These are phyloP conservation scores for Gossypium herbaceum DNA, from an alignment of 345 rosid genomes.

Conservation along the genomic window DNA sequence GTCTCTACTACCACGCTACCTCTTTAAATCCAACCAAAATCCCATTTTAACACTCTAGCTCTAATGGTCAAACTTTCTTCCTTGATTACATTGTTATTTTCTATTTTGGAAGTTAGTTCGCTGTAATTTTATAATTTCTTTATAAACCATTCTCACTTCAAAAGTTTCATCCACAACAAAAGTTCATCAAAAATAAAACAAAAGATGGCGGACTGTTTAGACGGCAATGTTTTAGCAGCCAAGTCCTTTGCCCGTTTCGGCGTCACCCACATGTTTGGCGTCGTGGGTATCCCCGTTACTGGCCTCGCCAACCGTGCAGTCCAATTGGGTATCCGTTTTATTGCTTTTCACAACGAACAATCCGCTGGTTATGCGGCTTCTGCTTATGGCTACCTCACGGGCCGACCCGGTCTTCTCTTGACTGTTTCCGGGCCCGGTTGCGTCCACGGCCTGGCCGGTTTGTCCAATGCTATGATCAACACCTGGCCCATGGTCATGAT, in stretches of 20 bases:
- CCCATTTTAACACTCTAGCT: background rate
- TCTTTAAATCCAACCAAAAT: background rate
- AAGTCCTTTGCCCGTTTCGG: constrained; percentile 67
- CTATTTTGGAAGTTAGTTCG: background rate
- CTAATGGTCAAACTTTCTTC: background rate
- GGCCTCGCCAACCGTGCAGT: constrained; percentile 82
- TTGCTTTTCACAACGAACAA: constrained; percentile 98
- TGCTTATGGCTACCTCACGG: constrained; percentile 88
- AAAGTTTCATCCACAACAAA: background rate
- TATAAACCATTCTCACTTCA: background rate
- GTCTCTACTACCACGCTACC: background rate
- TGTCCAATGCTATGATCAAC: constrained; percentile 85
- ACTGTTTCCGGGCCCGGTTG: constrained; percentile 98
- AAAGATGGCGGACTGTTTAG: constrained; percentile 29
- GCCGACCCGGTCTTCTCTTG: constrained; percentile 74
- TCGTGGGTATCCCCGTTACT: constrained; percentile 95
- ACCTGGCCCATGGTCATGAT: constrained; percentile 90
- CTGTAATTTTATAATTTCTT: background rate
- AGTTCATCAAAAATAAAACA: background rate
- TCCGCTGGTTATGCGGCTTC: constrained; percentile 99
- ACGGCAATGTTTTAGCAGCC: constrained; percentile 72
- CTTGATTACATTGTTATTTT: background rate
- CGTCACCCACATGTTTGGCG: constrained; percentile 89
- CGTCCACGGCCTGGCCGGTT: constrained; percentile 91
- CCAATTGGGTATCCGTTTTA: constrained; percentile 72